Percentiles rank a stretch among this genome's conserved stretches.
Conservation (phyloP, 768 basidiomycete species). For the Leccinum subgranulosum region DNA sequence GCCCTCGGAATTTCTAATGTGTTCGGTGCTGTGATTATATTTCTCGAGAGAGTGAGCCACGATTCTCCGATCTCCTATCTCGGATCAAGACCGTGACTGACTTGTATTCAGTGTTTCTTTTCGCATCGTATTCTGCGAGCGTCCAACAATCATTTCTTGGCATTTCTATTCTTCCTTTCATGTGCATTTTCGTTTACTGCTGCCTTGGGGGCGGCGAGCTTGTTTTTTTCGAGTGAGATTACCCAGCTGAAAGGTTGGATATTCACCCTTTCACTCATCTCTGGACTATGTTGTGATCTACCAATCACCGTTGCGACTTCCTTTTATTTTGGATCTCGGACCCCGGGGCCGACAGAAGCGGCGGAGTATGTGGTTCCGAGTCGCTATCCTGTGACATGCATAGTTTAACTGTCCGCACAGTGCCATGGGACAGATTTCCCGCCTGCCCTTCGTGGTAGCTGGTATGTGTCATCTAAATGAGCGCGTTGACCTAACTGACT, state of each 20-base stretch:
- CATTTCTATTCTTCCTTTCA: constrained; percentile 8
- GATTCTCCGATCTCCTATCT: background rate
- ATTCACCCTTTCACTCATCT: constrained; percentile 17
- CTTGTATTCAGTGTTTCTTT: constrained; percentile 18
- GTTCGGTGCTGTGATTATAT: constrained; percentile 10
- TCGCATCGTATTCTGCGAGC: constrained; percentile 13
- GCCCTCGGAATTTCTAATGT: constrained; percentile 20
- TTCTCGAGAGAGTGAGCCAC: constrained; percentile 16
- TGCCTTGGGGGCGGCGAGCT: constrained; percentile 18
- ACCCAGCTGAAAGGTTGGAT: constrained; percentile 11
- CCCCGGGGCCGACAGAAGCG: background rate
- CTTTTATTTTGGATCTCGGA: constrained; percentile 9
- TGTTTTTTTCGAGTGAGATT: constrained; percentile 12
- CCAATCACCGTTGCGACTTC: constrained; percentile 5
- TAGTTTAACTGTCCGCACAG: constrained; percentile 1
- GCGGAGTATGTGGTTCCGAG: constrained; percentile 7
- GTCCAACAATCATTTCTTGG: constrained; percentile 14
- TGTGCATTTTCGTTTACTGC: constrained; percentile 22
- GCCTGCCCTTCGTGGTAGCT: constrained; percentile 2
- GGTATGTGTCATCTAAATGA: constrained; percentile 10
- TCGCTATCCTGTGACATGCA: background rate
- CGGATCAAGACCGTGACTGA: background rate
- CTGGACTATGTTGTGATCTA: constrained; percentile 19
- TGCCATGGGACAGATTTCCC: background rate
- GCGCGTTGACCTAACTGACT: background rate